Percentiles rank a stretch among this genome's conserved stretches.
These are phyloP conservation scores for Nevesoporus exiguus DNA, from an alignment of 768 basidiomycete genomes.

Conservation along the genomic window DNA sequence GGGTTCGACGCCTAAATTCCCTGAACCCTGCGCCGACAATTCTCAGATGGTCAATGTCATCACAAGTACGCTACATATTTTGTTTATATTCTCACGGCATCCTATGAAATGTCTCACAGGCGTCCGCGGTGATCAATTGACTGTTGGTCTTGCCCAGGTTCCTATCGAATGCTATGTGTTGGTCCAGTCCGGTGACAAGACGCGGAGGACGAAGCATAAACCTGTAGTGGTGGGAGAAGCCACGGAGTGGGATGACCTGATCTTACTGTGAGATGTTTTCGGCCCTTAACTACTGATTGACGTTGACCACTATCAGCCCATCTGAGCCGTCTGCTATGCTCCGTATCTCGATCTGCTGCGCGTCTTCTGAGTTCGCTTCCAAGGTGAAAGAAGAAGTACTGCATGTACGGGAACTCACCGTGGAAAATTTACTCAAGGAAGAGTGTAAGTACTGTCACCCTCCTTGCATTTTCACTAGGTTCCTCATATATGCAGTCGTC, in stretches of 20 bases:
- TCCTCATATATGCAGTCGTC: background rate
- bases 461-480: background rate
- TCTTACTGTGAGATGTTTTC: background rate
- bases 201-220: background rate
- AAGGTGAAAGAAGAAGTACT: background rate
- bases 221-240: background rate
- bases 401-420: background rate
- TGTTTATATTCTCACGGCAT: background rate
- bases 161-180: background rate
- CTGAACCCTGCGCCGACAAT: background rate
- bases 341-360: background rate
- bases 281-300: background rate
- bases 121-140: background rate
- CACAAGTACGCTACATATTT: background rate
- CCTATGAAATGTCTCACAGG: background rate
- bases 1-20: too few species aligned
- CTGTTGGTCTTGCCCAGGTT: background rate
- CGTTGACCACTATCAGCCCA: background rate
- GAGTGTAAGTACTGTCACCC: background rate
- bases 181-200: background rate
- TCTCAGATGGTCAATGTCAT: background rate
- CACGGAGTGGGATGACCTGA: background rate
- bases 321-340: background rate
- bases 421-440: background rate
- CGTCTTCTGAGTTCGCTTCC: too few species aligned